Base-by-base conservation (phyloP, 2,329 filamentous ascomycete species). In the Botrytis deweyae region DNA sequence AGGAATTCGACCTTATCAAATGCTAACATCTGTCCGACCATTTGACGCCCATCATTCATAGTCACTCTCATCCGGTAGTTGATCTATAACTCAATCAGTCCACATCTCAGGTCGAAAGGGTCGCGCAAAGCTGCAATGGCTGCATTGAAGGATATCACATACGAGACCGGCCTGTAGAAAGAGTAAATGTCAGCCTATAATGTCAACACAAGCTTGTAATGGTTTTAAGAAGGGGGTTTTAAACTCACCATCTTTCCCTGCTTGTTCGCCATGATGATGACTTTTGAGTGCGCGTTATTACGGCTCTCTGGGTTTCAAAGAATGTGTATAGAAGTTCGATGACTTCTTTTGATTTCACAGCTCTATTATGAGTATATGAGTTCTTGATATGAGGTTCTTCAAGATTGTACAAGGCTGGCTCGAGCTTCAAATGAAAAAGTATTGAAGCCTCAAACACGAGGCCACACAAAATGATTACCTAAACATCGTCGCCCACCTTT, bases 41-140 rank as follows among this genome's bases (percentile, higher is more conserved):
- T 97, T 84, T 98, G 94, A 81, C 96, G 91, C 77, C 94, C 94
- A 86, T 99, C 96, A 82, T 93, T 94, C 83, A 99, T 88, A 73
- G 95, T 98, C 77, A 98, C 92, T 82, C 95, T 92, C 95, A 99
- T 98, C 85, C 95, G 94, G 88, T 97, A 98, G 87, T 99, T 98
- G 88, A 99, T 97, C 96, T 98, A 77, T 49, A 65, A 62, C 49
- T 55, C 63, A 44, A 76, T 80, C 75, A 80, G 76, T 74, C 69
- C 73, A 25, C 69, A 59, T 38, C 70, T 44, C 40, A 59, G 44
- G 42, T n/a, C 55, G 62, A 36, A 68, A 52, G 65, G 72, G 42
- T 68, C 72, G 73, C 69, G 73, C 55, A 73, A 79, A 83, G 81
- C 83, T 83, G 82, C 80, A 82, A 62, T 63, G 72, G 74, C 73